phyloP scores from a whole-genome alignment of 345 rosid genomes.

The Murraya paniculata region DNA sequence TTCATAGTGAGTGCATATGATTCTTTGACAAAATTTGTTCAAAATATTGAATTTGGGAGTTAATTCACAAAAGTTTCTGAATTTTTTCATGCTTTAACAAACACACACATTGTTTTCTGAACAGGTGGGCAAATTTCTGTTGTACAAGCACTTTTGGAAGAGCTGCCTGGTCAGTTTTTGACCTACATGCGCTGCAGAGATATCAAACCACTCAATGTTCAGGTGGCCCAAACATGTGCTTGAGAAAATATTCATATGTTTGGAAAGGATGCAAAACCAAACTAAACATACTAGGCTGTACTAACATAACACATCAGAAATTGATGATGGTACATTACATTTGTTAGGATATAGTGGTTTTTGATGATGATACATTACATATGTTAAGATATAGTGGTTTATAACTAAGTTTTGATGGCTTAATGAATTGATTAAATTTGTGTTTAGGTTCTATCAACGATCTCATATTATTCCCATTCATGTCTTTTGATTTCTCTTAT shows the following conservation, averaged over 20 bases:
- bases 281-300: too few species aligned
- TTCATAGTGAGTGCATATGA: constrained; percentile 52
- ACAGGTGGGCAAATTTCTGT: constrained; percentile 67
- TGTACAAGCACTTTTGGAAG: constrained; percentile 79
- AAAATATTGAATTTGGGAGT: not conserved
- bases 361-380: too few species aligned
- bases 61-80: not conserved
- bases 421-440: too few species aligned
- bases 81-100: not conserved
- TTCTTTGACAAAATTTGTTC: not conserved
- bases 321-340: too few species aligned
- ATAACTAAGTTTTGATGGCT: too few species aligned
- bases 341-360: too few species aligned
- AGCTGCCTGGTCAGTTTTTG: constrained; percentile 84
- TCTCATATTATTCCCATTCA: too few species aligned
- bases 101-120: not conserved
- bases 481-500: too few species aligned
- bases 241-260: not conserved
- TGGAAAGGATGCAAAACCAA: not conserved
- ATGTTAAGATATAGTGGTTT: too few species aligned
- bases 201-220: constrained; percentile 43
- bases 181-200: constrained; percentile 55
- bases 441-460: too few species aligned
- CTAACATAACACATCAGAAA: too few species aligned
- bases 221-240: not conserved